phyloP scores from a whole-genome alignment of 192 early-diverging fungal species.

The Mortierella antarctica region DNA sequence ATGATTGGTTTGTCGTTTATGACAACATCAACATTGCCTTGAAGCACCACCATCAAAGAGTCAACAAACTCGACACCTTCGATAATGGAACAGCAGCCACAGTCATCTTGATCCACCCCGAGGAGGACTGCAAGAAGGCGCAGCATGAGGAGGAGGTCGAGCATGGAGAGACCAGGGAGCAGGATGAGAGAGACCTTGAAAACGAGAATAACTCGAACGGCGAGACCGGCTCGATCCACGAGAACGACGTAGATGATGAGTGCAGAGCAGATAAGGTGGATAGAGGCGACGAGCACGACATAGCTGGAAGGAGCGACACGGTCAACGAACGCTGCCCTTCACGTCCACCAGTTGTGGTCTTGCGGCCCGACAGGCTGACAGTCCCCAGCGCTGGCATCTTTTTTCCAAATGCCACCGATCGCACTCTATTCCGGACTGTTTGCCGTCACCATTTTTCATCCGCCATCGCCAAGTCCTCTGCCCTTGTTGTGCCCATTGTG shows the following conservation, averaged over 20 bases:
- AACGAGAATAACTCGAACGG: background rate
- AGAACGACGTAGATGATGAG: background rate
- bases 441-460: background rate
- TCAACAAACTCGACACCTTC: slow-evolving; percentile 20
- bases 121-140: background rate
- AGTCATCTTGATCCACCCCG: slow-evolving; percentile 11
- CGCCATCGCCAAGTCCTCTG: slow-evolving; percentile 10
- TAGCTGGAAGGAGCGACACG: background rate
- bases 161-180: slow-evolving; percentile 1
- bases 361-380: slow-evolving; percentile 10
- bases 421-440: slow-evolving; percentile 3
- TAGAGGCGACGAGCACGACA: background rate
- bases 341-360: background rate
- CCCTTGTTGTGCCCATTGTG: slow-evolving; percentile 2
- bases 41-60: slow-evolving; percentile 16
- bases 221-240: background rate
- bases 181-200: background rate
- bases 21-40: slow-evolving; percentile 29
- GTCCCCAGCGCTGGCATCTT: background rate
- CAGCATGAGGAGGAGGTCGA: background rate
- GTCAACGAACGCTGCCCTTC: slow-evolving; percentile 3
- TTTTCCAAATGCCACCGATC: slow-evolving; percentile 3
- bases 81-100: slow-evolving; percentile 19
- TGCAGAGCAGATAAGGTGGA: background rate
- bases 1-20: slow-evolving; percentile 17